A percentile compares a stretch with the other conserved stretches of the same genome.
phyloP scores from a whole-genome alignment of 805 yeast species.

The Candida maesae region DNA sequence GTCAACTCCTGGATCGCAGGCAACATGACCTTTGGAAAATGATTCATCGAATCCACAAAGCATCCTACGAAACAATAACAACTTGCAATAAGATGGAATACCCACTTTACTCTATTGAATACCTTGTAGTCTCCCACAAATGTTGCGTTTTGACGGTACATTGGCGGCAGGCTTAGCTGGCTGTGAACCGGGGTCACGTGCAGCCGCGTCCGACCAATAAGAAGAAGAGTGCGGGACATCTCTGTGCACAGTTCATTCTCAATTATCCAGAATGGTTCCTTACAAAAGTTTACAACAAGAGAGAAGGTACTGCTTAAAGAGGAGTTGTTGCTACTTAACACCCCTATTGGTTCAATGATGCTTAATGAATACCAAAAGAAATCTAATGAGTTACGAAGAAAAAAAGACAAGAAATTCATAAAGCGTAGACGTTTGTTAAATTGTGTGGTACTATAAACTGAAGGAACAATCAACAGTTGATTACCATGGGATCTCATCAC shows the following conservation, averaged over 20 bases:
- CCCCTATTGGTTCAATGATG: too few species aligned
- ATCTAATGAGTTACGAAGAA: neutral
- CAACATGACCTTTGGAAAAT: constrained; percentile 21
- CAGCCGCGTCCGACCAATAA: too few species aligned
- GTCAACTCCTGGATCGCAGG: constrained; percentile 73
- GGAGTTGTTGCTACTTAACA: too few species aligned
- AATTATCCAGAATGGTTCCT: constrained; percentile 11
- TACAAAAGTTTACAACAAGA: constrained; percentile 1
- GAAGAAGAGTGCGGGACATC: constrained; percentile 24
- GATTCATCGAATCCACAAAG: neutral
- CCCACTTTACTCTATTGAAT: too few species aligned
- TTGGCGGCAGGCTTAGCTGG: constrained; percentile 11
- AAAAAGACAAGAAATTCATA: too few species aligned
- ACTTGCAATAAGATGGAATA: neutral
- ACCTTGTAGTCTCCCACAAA: too few species aligned
- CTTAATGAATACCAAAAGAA: neutral
- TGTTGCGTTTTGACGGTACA: too few species aligned
- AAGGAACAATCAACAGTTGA: too few species aligned
- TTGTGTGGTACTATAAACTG: too few species aligned
- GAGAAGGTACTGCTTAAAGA: neutral
- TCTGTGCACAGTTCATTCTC: constrained; percentile 18
- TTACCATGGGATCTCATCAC: neutral
- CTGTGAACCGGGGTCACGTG: constrained; percentile 16
- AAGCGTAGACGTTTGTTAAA: too few species aligned
- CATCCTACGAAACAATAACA: neutral